These are phyloP conservation scores for Pseudogymnoascus sp. DNA, from an alignment of 2,329 filamentous ascomycete genomes.

Conservation along the genomic window DNA sequence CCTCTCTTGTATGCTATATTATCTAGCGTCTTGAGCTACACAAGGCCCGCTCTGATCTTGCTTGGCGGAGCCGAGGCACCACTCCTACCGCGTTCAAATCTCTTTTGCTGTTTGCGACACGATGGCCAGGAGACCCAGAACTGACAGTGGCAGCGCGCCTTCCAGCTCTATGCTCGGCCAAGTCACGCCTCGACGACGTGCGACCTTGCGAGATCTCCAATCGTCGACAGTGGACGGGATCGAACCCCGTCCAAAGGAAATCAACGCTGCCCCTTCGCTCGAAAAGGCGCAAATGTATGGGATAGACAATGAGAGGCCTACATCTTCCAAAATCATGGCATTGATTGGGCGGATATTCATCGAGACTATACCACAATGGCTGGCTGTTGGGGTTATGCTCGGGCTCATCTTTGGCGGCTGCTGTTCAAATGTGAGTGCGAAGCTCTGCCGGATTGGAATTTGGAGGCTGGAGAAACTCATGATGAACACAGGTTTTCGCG, in stretches of 20 bases:
- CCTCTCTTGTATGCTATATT: not conserved
- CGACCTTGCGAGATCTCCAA: conserved; percentile 36
- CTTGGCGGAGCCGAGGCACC: conserved; percentile 2
- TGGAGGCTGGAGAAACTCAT: conserved; percentile 19
- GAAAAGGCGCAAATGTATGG: conserved; percentile 48
- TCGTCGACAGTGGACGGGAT: conserved; percentile 34
- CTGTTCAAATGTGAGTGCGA: conserved; percentile 70
- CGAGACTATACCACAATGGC: conserved; percentile 53
- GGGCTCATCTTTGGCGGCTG: conserved; percentile 90
- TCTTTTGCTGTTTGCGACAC: conserved; percentile 11
- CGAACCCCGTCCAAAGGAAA: conserved; percentile 39
- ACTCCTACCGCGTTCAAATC: not conserved
- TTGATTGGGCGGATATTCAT: conserved; percentile 45
- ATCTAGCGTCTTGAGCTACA: not conserved
- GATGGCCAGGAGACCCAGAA: conserved; percentile 29
- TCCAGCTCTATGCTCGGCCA: conserved; percentile 33
- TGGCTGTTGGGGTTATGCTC: conserved; percentile 60
- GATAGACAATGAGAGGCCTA: conserved; percentile 43
- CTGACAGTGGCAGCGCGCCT: conserved; percentile 28
- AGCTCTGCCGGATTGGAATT: conserved; percentile 1
- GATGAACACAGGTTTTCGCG: conserved; percentile 67
- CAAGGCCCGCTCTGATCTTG: conserved; percentile 6
- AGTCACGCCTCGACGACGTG: conserved; percentile 36
- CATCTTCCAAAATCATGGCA: conserved; percentile 42
- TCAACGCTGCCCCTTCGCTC: conserved; percentile 45